Evolutionary conservation across 768 basidiomycete genomes (phyloP), one percentile per base, ranked within the genome.

Genomic region (Leccinum sublutescens): DNA sequence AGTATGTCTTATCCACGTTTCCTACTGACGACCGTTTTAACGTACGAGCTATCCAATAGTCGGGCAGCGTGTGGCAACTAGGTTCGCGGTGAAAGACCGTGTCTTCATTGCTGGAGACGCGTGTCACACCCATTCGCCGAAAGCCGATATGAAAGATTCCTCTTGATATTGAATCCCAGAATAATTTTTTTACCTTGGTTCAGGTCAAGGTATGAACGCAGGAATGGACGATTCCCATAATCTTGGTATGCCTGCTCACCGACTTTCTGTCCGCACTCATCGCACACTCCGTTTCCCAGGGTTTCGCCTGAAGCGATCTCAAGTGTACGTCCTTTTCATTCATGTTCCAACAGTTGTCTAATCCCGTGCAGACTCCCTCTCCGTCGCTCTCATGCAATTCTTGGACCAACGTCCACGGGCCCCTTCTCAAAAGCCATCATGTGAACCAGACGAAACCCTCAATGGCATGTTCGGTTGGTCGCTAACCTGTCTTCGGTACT

Each of bases 101-200:
- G 80, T 89, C 2, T 91, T 91, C 69, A 89, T 92, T 56, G 85
- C 83, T 1, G 89, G 89, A 0, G 89, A 90, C 68, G 89, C 88
- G 0, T 89, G 86, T 58, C 86, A 86, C 66, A 86, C 84, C 2
- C 85, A 85, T 71, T 86, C 82, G 0, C 85, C 85, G 0, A 87
- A 87, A 74, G 85, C 83, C 59, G 83, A 85, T 83, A 49, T 45
- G 75, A 51, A 7, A 2, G 1, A 54, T 34, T 12, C 5, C 15
- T 9, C 48, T 17, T 33, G 5, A 45, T 17, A 2, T 23, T 17
- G 34, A 31, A 40, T 29, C 40, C 21, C 14, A 15, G 3, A 25
- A 49, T 25, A 19, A 45, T 34, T 27, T 27, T 27, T 27, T 27
- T 27, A 52, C 43, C 17, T 0, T 23, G 51, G 11, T 60, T 27